Evolutionary conservation across 345 rosid genomes (phyloP).

Genomic region (Punica granatum): DNA sequence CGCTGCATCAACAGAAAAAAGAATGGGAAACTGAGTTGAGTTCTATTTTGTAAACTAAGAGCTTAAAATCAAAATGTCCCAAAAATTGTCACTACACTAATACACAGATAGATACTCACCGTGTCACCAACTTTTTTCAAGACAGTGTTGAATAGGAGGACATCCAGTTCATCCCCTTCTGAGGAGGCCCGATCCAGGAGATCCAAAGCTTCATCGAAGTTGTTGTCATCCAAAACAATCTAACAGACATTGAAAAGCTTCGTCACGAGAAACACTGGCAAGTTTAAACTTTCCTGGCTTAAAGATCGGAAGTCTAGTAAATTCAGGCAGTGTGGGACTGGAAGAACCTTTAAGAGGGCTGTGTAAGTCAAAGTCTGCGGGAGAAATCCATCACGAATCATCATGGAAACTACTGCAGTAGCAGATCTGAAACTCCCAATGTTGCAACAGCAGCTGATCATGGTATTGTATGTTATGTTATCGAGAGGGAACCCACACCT

Average conservation of each 20-base stretch:
- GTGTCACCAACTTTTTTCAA: constrained; percentile 40
- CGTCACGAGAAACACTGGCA: background rate
- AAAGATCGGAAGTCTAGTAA: background rate
- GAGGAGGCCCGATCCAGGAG: constrained; percentile 45
- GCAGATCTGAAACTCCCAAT: constrained; percentile 46
- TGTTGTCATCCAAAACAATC: constrained; percentile 40
- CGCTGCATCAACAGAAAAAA: constrained; percentile 25
- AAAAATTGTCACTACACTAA: background rate
- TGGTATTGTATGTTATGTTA: constrained; percentile 48
- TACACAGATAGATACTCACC: constrained; percentile 23
- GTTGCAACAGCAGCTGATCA: constrained; percentile 68
- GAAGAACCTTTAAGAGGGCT: constrained; percentile 53
- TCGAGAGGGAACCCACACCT: constrained; percentile 30
- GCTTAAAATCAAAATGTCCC: too few relatives aligned
- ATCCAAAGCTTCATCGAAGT: constrained; percentile 45
- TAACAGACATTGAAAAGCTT: constrained; percentile 17
- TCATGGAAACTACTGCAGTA: constrained; percentile 55
- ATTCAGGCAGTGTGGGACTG: background rate
- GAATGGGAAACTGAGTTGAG: background rate
- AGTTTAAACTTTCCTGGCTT: background rate
- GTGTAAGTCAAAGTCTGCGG: constrained; percentile 42
- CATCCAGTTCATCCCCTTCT: constrained; percentile 43
- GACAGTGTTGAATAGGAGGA: constrained; percentile 52
- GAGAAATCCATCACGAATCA: constrained; percentile 64
- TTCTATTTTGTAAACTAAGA: background rate